Conservation (phyloP, 345 rosid species). For the Corchorus capsularis region DNA sequence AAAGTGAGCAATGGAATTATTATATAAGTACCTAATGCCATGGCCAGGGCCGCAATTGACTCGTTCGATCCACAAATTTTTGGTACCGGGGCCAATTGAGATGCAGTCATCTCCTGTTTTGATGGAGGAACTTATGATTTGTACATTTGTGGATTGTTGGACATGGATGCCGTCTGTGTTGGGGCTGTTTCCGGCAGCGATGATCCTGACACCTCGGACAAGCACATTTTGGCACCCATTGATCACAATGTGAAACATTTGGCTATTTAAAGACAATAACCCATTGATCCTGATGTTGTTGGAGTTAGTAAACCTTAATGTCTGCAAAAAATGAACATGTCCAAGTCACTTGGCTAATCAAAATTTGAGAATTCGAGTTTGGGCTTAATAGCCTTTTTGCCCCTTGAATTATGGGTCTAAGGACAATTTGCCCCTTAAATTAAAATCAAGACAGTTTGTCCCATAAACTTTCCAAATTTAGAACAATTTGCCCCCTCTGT, state of each 20-base stretch:
- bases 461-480: too few species aligned
- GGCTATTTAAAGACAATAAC: slow-evolving; percentile 30
- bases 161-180: slow-evolving; percentile 40
- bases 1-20: too few species aligned
- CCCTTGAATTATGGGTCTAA: too few species aligned
- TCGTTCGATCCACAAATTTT: slow-evolving; percentile 28
- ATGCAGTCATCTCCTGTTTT: slow-evolving; percentile 40
- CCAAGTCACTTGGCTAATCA: background rate
- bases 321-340: background rate
- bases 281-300: slow-evolving; percentile 27
- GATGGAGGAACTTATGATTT: slow-evolving; percentile 15
- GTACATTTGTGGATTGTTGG: slow-evolving; percentile 27
- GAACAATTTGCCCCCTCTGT: too few species aligned
- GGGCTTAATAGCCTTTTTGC: too few species aligned
- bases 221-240: slow-evolving; percentile 29
- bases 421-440: too few species aligned
- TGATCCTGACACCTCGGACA: slow-evolving; percentile 14
- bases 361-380: too few species aligned
- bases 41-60: slow-evolving; percentile 42
- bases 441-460: too few species aligned
- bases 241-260: slow-evolving; percentile 32
- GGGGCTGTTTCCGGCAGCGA: slow-evolving; percentile 25
- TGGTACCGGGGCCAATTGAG: slow-evolving; percentile 31
- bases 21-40: slow-evolving; percentile 26
- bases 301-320: slow-evolving; percentile 28